A percentile compares a stretch with the other conserved stretches of the same genome.
Evolutionary conservation across 805 yeast species (phyloP).

Genomic region (Wickerhamomyces sydowiorum): DNA sequence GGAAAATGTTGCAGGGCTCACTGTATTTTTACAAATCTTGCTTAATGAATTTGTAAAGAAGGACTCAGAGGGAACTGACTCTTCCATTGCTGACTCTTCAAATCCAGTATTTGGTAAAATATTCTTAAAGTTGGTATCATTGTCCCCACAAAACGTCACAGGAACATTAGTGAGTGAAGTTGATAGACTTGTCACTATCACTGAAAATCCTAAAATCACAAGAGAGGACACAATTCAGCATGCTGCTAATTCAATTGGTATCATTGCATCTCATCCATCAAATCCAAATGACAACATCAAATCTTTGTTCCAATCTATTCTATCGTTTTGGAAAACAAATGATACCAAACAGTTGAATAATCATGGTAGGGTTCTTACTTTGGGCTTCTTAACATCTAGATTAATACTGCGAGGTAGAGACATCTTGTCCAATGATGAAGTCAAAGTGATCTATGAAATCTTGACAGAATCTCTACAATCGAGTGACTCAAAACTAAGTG

Average conservation of each 20-base stretch:
- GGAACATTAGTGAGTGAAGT: conserved; percentile 9
- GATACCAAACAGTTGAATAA: conserved; percentile 6
- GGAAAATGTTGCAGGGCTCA: conserved; percentile 12
- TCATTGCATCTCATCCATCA: conserved; percentile 39
- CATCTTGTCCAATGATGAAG: neutral
- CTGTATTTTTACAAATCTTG: conserved; percentile 25
- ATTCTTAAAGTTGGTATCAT: conserved; percentile 19
- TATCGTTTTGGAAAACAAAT: conserved; percentile 6
- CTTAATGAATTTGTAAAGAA: conserved; percentile 30
- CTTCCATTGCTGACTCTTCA: conserved; percentile 14
- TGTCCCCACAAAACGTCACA: conserved; percentile 14
- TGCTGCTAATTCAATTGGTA: conserved; percentile 42
- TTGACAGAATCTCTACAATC: conserved; percentile 7
- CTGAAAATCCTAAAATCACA: conserved; percentile 13
- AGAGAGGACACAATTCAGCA: conserved; percentile 24
- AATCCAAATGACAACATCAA: conserved; percentile 10
- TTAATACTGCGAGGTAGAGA: conserved; percentile 19
- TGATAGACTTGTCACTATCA: conserved; percentile 19
- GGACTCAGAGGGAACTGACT: conserved; percentile 8
- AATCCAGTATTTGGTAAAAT: conserved; percentile 31
- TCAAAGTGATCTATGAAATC: neutral
- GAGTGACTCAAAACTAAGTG: conserved; percentile 5
- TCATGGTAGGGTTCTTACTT: conserved; percentile 23
- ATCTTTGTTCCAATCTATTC: conserved; percentile 2
- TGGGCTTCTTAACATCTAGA: conserved; percentile 44